A percentile compares a stretch with the other conserved stretches of the same genome.
These are phyloP conservation scores for Triticum monococcum DNA, from an alignment of 176 grass and related monocot genomes.

Conservation along the genomic window DNA sequence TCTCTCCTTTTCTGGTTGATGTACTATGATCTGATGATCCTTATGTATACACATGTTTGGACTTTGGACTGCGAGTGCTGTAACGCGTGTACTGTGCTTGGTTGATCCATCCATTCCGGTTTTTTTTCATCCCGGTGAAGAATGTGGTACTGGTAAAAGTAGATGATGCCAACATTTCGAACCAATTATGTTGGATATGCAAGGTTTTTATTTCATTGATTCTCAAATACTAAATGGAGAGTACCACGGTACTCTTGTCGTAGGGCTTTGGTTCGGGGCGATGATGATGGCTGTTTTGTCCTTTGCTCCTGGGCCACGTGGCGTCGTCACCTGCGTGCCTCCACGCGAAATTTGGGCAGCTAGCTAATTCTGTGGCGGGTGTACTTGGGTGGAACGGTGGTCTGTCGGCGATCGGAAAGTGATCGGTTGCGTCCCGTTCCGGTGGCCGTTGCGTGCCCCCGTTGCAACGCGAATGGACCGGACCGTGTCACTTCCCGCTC, in stretches of 20 bases:
- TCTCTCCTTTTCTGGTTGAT: not conserved
- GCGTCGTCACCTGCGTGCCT: not conserved
- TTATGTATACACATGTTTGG: slow-evolving; percentile 5
- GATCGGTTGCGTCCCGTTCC: not conserved
- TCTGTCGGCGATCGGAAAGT: not conserved
- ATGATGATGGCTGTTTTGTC: slow-evolving; percentile 25
- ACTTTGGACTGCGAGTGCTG: slow-evolving; percentile 13
- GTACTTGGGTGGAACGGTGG: slow-evolving; percentile 16
- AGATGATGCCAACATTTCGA: too few species aligned
- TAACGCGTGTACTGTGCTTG: slow-evolving; percentile 40
- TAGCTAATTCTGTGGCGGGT: not conserved
- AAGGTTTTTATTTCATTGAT: too few species aligned
- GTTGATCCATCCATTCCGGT: not conserved
- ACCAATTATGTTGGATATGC: too few species aligned
- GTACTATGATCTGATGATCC: slow-evolving; percentile 20
- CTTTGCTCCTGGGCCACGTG: not conserved
- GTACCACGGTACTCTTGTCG: too few species aligned
- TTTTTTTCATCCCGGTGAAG: slow-evolving; percentile 15
- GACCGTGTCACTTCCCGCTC: slow-evolving; percentile 7
- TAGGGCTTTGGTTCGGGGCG: not conserved
- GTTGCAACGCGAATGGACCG: not conserved
- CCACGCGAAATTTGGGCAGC: not conserved
- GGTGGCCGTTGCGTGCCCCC: not conserved
- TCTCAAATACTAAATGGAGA: too few species aligned
- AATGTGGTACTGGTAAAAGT: not conserved